These are phyloP conservation scores for Ilyonectria mors-panacis DNA, from an alignment of 2,329 filamentous ascomycete genomes.

Conservation along the genomic window DNA sequence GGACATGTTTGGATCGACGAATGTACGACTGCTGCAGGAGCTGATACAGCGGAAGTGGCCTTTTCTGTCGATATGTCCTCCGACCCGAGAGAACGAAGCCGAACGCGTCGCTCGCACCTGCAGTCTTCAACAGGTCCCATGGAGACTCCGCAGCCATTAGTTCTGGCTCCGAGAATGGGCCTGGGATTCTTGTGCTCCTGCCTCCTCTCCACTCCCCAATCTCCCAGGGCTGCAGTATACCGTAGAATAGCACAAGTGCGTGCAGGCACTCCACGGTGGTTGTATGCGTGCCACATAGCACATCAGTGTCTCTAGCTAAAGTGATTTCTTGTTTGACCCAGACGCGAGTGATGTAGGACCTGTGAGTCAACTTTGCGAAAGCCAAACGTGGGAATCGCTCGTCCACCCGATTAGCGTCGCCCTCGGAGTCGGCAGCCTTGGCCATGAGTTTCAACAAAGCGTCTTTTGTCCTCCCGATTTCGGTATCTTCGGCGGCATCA, in stretches of 20 bases:
- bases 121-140: constrained; percentile 4
- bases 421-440: constrained; percentile 18
- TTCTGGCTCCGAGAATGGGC: constrained; percentile 23
- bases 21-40: constrained; percentile 19
- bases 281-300: constrained; percentile 9
- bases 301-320: constrained; percentile 6
- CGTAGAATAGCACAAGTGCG: constrained; percentile 23
- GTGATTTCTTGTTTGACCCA: constrained; percentile 32
- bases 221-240: constrained; percentile 15
- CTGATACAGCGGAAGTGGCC: constrained; percentile 11
- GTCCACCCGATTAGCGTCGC: neutral
- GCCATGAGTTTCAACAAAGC: constrained; percentile 17
- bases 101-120: neutral
- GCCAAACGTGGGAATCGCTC: constrained; percentile 24
- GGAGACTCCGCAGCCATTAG: constrained; percentile 1
- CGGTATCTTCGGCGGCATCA: constrained; percentile 9
- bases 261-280: constrained; percentile 9
- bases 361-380: constrained; percentile 13
- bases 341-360: constrained; percentile 22
- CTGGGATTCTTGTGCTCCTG: constrained; percentile 18
- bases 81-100: constrained; percentile 18
- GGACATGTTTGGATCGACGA: neutral
- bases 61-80: constrained; percentile 1
- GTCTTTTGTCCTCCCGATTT: neutral
- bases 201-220: constrained; percentile 17